phyloP scores from a whole-genome alignment of 257 asterid species.

The Ocimum tenuiflorum region DNA sequence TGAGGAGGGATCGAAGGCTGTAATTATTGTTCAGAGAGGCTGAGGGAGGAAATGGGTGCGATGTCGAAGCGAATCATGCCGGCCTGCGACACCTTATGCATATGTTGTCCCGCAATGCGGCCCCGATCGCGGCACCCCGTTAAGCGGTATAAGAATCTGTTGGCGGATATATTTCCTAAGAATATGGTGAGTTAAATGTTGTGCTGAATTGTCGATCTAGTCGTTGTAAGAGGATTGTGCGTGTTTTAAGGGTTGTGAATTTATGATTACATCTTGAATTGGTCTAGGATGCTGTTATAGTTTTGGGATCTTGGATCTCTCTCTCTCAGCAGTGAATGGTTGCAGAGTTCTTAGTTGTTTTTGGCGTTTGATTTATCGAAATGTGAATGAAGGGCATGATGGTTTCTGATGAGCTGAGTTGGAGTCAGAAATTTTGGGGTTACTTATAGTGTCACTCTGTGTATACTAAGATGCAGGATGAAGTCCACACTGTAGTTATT shows the following conservation, averaged over 20 bases:
- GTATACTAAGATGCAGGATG: constrained; percentile 12
- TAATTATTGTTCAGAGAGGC: constrained; percentile 10
- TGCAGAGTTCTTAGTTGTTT: neutral
- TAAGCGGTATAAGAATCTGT: constrained; percentile 63
- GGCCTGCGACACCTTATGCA: constrained; percentile 50
- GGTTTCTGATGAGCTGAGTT: constrained; percentile 8
- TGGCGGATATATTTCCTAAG: constrained; percentile 62
- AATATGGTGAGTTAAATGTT: constrained; percentile 36
- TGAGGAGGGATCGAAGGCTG: constrained; percentile 17
- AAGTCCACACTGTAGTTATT: neutral
- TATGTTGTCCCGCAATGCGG: constrained; percentile 70
- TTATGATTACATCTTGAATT: constrained; percentile 12
- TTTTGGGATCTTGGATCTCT: constrained; percentile 11
- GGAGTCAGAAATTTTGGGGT: neutral
- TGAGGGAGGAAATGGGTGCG: constrained; percentile 41
- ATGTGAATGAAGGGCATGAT: neutral
- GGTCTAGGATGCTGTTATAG: neutral
- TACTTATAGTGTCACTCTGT: neutral
- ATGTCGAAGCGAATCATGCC: constrained; percentile 59
- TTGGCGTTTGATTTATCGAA: neutral
- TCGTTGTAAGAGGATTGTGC: neutral
- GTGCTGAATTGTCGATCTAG: neutral
- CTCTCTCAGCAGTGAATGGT: neutral
- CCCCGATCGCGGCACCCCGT: constrained; percentile 84
- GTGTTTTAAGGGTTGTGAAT: neutral